A percentile compares a stretch with the other conserved stretches of the same genome.
phyloP scores from a whole-genome alignment of 345 rosid species.

The Syzygium oleosum region DNA sequence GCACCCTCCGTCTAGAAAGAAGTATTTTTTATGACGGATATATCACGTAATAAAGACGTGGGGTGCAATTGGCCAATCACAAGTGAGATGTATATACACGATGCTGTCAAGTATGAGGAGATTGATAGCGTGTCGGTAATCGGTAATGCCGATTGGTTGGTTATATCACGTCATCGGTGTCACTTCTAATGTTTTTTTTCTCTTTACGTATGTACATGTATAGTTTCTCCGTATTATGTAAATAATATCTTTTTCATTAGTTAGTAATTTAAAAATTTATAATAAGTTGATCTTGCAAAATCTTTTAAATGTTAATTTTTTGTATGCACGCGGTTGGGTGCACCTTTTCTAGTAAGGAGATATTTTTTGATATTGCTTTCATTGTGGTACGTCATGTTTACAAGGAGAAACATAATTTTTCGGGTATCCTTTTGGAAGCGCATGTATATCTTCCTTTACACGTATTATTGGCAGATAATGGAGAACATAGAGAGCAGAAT shows the following conservation, averaged over 20 bases:
- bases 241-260: too few relatives aligned
- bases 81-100: background rate
- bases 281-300: too few relatives aligned
- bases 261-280: too few relatives aligned
- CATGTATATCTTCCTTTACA: background rate
- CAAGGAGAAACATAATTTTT: too few relatives aligned
- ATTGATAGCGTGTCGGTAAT: accelerated
- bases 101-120: background rate
- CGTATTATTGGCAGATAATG: constrained; percentile 45
- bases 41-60: background rate
- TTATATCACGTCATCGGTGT: too few relatives aligned
- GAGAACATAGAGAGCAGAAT: constrained; percentile 73
- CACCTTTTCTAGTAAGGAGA: too few relatives aligned
- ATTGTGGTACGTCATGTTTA: too few relatives aligned
- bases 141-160: background rate
- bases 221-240: too few relatives aligned
- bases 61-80: background rate
- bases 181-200: background rate
- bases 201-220: background rate
- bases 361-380: too few relatives aligned
- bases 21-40: background rate
- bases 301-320: too few relatives aligned
- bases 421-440: background rate
- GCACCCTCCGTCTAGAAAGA: background rate
- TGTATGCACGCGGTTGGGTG: too few relatives aligned